A percentile compares a stretch with the other conserved stretches of the same genome.
Evolutionary conservation across 257 asterid species (phyloP).

Genomic region (Nicotiana knightiana): DNA sequence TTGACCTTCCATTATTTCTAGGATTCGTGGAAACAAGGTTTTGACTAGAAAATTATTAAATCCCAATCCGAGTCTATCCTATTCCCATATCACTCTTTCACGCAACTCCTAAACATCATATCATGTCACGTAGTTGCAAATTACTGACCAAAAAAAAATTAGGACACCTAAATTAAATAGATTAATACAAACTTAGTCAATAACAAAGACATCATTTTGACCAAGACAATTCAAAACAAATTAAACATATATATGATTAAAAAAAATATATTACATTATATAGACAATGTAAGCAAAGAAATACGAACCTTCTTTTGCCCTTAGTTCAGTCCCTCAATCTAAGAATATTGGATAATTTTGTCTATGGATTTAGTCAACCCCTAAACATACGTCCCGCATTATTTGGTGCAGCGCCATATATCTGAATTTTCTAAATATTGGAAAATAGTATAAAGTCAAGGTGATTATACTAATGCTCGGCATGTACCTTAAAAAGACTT

Average conservation of each 20-base stretch:
- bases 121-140: neutral
- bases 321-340: too few species aligned
- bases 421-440: neutral
- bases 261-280: too few species aligned
- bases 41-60: neutral
- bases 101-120: neutral
- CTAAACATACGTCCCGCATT: neutral
- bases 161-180: neutral
- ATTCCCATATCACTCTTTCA: neutral
- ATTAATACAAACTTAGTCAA: neutral
- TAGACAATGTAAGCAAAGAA: too few species aligned
- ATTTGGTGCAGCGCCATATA: neutral
- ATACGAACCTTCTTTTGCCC: too few species aligned
- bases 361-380: neutral
- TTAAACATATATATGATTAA: too few species aligned
- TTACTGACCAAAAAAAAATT: neutral
- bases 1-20: neutral
- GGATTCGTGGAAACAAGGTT: neutral
- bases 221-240: neutral
- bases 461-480: neutral
- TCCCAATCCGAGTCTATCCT: neutral
- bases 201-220: too few species aligned
- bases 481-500: neutral
- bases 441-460: neutral
- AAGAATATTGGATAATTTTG: neutral